phyloP scores from a whole-genome alignment of 179 eudicot species.

The Silene noctiflora region DNA sequence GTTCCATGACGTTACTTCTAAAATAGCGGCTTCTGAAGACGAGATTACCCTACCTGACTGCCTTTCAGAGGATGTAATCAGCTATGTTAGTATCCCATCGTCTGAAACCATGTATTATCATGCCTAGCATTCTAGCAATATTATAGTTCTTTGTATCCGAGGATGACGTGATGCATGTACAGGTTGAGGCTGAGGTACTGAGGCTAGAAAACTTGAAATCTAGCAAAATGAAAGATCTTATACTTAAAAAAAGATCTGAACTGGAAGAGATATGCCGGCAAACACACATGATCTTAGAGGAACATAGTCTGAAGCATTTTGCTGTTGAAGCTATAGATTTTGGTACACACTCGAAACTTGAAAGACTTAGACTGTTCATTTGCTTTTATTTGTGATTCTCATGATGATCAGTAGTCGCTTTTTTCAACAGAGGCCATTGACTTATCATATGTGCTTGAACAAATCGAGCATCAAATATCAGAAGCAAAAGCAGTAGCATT shows the following conservation, averaged over 20 bases:
- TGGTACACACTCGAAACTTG: slow-evolving; percentile 34
- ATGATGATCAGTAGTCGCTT: not conserved
- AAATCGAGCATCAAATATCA: slow-evolving; percentile 63
- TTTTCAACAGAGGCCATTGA: slow-evolving; percentile 49
- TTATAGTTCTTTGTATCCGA: not conserved
- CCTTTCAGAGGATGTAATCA: slow-evolving; percentile 49
- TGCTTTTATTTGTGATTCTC: not conserved
- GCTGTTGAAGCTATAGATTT: slow-evolving; percentile 61
- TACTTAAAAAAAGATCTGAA: slow-evolving; percentile 55
- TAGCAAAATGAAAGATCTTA: slow-evolving; percentile 69
- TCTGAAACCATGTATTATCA: no score
- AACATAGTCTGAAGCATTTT: slow-evolving; percentile 35
- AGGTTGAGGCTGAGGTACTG: slow-evolving; percentile 73
- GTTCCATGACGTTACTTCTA: slow-evolving; percentile 60
- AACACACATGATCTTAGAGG: slow-evolving; percentile 53
- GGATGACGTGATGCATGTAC: slow-evolving; percentile 16
- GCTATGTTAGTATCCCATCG: slow-evolving; percentile 37
- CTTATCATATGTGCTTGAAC: slow-evolving; percentile 53
- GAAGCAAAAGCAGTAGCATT: slow-evolving; percentile 73
- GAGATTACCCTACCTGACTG: slow-evolving; percentile 57
- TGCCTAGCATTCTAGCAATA: no score
- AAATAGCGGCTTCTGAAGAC: slow-evolving; percentile 62
- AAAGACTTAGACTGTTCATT: not conserved
- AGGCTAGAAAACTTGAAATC: slow-evolving; percentile 62
- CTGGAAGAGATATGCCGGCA: slow-evolving; percentile 64